Conservation (phyloP, 2,329 filamentous ascomycete species). For the Alternaria hordeiaustralica region DNA sequence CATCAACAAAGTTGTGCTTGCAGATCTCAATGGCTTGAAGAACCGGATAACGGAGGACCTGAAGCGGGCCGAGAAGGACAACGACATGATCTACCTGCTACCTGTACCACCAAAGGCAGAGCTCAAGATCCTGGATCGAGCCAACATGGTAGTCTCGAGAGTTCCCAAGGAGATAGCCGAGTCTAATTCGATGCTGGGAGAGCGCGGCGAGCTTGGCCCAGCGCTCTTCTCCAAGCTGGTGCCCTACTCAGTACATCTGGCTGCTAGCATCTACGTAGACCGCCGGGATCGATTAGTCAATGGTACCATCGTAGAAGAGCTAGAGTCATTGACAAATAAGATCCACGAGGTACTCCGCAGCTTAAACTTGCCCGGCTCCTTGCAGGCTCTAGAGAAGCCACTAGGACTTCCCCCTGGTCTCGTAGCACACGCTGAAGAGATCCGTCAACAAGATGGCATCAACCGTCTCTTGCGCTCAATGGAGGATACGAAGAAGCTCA, state of each 20-base stretch:
- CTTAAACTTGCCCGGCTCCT: constrained; percentile 85
- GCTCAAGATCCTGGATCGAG: constrained; percentile 82
- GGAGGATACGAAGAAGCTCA: constrained; percentile 89
- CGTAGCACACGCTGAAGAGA: constrained; percentile 89
- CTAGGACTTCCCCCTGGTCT: constrained; percentile 85
- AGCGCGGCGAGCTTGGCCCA: constrained; percentile 79
- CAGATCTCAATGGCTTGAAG: constrained; percentile 84
- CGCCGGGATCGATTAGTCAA: constrained; percentile 89
- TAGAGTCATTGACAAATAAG: constrained; percentile 80
- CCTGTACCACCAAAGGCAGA: constrained; percentile 88
- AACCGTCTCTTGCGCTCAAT: constrained; percentile 79
- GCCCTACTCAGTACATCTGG: constrained; percentile 93
- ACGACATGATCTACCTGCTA: constrained; percentile 92
- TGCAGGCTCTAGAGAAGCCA: constrained; percentile 94
- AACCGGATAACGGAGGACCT: constrained; percentile 83
- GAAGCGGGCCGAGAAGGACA: constrained; percentile 93
- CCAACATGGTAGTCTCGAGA: constrained; percentile 83
- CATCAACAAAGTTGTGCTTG: constrained; percentile 79
- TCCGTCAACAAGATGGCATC: constrained; percentile 87
- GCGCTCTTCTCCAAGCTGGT: constrained; percentile 91
- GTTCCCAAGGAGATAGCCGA: constrained; percentile 82
- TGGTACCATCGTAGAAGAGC: constrained; percentile 81
- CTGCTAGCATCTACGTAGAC: constrained; percentile 94
- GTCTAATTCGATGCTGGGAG: constrained; percentile 79
- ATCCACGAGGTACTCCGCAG: constrained; percentile 81